These are phyloP conservation scores for Ceratobasidium papillatum DNA, from an alignment of 1,284 basidiomycete genomes.

Conservation along the genomic window DNA sequence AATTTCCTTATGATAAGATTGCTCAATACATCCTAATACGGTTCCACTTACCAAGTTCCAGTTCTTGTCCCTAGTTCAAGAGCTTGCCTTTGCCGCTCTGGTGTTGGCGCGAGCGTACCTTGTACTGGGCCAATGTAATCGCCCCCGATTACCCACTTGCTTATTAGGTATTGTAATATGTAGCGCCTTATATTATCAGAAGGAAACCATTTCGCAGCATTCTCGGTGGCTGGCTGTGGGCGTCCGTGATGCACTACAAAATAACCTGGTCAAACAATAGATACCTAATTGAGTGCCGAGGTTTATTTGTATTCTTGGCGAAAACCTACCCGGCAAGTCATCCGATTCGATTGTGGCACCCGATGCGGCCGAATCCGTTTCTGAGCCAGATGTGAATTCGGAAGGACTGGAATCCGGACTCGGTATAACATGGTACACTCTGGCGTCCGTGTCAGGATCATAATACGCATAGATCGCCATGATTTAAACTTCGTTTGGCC, in stretches of 20 bases:
- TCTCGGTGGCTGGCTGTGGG: conserved; percentile 8
- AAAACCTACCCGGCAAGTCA: not conserved
- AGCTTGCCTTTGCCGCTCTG: not conserved
- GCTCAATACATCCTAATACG: not conserved
- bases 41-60: not conserved
- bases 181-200: conserved; percentile 20
- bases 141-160: not conserved
- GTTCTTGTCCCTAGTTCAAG: not conserved
- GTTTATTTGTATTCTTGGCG: not conserved
- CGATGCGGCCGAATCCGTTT: not conserved
- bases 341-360: not conserved
- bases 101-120: not conserved
- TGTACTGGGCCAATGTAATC: conserved; percentile 4
- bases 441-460: not conserved
- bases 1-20: not conserved
- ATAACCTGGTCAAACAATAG: conserved; percentile 1
- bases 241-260: conserved; percentile 28
- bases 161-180: conserved; percentile 2
- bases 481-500: too few relatives aligned
- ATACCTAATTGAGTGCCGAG: too few relatives aligned
- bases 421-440: not conserved
- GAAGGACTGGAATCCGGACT: not conserved
- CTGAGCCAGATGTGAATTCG: not conserved
- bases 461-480: too few relatives aligned
- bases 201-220: conserved; percentile 13